Conservation (phyloP, 169 alveolate species). For the Cryptosporidium sp. region DNA sequence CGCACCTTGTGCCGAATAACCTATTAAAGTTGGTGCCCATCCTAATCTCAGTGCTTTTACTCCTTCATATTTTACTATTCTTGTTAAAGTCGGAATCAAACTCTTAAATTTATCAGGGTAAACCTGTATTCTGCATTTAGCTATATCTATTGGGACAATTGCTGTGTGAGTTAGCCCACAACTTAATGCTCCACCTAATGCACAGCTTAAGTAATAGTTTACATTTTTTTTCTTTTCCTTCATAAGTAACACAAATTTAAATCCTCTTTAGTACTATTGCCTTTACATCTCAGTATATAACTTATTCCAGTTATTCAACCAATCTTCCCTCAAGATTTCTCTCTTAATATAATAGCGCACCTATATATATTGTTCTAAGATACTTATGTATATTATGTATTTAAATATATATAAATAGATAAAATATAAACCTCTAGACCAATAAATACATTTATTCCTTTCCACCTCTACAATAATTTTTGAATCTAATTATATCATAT, state of each 20-base stretch:
- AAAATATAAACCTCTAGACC: neutral
- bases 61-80: slow-evolving; percentile 90
- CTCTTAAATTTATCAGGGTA: slow-evolving; percentile 89
- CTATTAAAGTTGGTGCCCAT: slow-evolving; percentile 97
- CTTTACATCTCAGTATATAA: neutral
- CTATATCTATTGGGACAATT: slow-evolving; percentile 95
- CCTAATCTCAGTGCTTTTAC: slow-evolving; percentile 92
- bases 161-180: slow-evolving; percentile 97
- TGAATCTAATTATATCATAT: neutral
- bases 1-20: slow-evolving; percentile 97
- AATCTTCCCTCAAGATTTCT: neutral
- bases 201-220: slow-evolving; percentile 92
- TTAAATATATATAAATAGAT: neutral
- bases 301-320: neutral
- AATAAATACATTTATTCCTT: neutral
- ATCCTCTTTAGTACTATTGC: neutral
- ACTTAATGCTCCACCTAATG: slow-evolving; percentile 96
- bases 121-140: slow-evolving; percentile 96
- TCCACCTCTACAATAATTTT: neutral
- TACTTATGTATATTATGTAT: too few relatives aligned
- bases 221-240: slow-evolving; percentile 4
- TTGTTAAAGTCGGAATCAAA: slow-evolving; percentile 82
- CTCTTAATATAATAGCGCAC: neutral
- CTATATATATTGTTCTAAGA: too few relatives aligned
- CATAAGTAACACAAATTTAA: slow-evolving; percentile 3